Conservation (phyloP, 495 filamentous ascomycete species). For the Xylaria venustula region DNA sequence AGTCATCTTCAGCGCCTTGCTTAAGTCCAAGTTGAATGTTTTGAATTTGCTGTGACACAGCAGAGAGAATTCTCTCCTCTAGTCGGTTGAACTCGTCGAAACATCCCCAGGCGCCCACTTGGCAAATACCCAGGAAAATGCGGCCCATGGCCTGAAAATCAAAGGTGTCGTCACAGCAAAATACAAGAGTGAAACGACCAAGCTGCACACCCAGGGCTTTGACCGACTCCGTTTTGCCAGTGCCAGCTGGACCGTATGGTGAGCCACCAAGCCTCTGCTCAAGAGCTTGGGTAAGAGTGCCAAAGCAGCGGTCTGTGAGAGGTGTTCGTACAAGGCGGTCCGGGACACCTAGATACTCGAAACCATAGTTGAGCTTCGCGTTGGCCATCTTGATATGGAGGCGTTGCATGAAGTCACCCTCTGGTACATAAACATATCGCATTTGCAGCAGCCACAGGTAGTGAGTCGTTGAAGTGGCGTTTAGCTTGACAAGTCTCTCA, state of each 20-base stretch:
- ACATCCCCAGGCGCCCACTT: conserved; percentile 98
- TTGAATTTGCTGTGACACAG: conserved; percentile 97
- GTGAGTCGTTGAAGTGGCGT: conserved; percentile 75
- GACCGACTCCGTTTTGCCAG: conserved; percentile 98
- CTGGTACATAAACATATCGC: conserved; percentile 85
- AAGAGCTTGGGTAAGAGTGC: conserved; percentile 92
- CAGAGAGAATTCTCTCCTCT: conserved; percentile 94
- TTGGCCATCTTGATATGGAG: conserved; percentile 96
- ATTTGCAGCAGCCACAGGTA: conserved; percentile 96
- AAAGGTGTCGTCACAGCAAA: conserved; percentile 98
- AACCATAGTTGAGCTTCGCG: conserved; percentile 90
- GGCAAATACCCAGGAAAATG: conserved; percentile 98
- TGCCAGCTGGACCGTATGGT: conserved; percentile 95
- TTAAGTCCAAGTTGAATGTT: conserved; percentile 96
- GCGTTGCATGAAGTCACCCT: conserved; percentile 78
- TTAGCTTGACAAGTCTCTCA: conserved; percentile 71
- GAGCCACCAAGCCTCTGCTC: conserved; percentile 95
- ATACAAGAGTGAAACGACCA: conserved; percentile 95
- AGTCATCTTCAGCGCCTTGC: conserved; percentile 71
- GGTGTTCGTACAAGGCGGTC: conserved; percentile 95
- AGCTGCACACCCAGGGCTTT: conserved; percentile 96
- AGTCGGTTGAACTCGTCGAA: conserved; percentile 99
- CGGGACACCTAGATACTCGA: conserved; percentile 94
- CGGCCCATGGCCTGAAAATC: conserved; percentile 99
- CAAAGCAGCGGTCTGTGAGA: conserved; percentile 95